phyloP scores from a whole-genome alignment of 2,329 filamentous ascomycete species.

The Zalaria obscura region DNA sequence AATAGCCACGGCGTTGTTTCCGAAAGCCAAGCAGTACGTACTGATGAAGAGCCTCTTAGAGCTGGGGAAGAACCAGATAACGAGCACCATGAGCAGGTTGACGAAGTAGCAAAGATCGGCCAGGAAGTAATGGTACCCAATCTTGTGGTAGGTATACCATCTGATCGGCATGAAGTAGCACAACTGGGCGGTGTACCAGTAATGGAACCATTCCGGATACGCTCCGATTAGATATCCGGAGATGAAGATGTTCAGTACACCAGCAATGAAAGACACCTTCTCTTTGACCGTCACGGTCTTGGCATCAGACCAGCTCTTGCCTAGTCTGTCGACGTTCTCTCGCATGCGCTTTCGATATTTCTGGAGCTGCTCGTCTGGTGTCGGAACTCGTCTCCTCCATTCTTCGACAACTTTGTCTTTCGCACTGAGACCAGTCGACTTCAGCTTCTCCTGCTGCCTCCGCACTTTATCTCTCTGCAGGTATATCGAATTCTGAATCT shows the following conservation, averaged over 20 bases:
- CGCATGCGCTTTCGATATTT: conserved; percentile 83
- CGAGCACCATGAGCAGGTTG: conserved; percentile 70
- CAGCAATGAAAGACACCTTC: conserved; percentile 91
- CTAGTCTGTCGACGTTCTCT: conserved; percentile 73
- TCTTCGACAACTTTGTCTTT: conserved; percentile 83
- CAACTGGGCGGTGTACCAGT: conserved; percentile 54
- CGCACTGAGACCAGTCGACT: conserved; percentile 61
- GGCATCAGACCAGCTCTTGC: conserved; percentile 75
- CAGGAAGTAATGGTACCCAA: conserved; percentile 92
- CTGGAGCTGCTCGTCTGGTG: conserved; percentile 82
- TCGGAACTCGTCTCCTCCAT: conserved; percentile 73
- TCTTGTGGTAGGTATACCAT: conserved; percentile 77
- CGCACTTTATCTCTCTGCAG: conserved; percentile 75
- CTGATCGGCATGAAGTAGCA: conserved; percentile 95
- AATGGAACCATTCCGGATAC: conserved; percentile 71
- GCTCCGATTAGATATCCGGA: conserved; percentile 88
- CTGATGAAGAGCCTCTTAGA: conserved; percentile 88
- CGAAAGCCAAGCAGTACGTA: conserved; percentile 82
- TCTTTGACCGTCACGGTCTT: conserved; percentile 79
- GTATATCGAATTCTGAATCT: conserved; percentile 69
- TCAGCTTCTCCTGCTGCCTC: conserved; percentile 67
- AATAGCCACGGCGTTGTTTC: conserved; percentile 95
- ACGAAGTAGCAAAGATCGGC: conserved; percentile 98
- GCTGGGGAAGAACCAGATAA: conserved; percentile 77
- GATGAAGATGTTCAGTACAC: conserved; percentile 93